Conservation (phyloP, 257 asterid genomes). For the Capsicum pubescens region DNA sequence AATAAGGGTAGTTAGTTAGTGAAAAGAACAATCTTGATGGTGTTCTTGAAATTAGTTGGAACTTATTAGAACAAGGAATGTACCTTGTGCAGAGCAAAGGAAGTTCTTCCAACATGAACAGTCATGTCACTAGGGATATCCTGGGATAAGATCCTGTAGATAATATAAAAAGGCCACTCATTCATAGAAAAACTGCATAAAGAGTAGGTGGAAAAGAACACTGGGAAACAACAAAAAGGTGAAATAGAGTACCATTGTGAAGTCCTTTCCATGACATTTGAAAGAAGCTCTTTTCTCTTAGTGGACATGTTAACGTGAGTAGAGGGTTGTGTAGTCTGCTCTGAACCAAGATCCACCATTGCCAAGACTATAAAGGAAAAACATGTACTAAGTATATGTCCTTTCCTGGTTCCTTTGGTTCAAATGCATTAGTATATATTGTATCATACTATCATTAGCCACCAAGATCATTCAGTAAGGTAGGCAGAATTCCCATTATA, state of each 20-base stretch:
- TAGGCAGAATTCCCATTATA: slow-evolving; percentile 35
- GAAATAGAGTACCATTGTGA: slow-evolving; percentile 67
- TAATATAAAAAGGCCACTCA: slow-evolving; percentile 24
- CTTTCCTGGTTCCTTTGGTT: slow-evolving; percentile 24
- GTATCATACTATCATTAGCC: background rate
- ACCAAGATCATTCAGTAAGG: slow-evolving; percentile 24
- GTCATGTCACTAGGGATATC: slow-evolving; percentile 82
- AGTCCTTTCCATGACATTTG: slow-evolving; percentile 81
- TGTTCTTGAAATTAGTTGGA: background rate
- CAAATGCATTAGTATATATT: background rate
- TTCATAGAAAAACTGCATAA: background rate
- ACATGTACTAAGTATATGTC: background rate
- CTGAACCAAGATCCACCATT: slow-evolving; percentile 43
- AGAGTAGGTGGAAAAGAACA: background rate
- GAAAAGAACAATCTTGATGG: slow-evolving; percentile 20
- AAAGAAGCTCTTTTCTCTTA: slow-evolving; percentile 71
- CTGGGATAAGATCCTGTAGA: slow-evolving; percentile 81
- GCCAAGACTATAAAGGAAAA: background rate
- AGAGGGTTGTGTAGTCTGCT: slow-evolving; percentile 30
- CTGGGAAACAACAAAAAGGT: background rate
- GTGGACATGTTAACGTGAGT: slow-evolving; percentile 43
- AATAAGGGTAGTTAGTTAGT: background rate
- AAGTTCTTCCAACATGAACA: slow-evolving; percentile 63
- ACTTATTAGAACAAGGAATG: background rate
- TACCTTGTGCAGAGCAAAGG: slow-evolving; percentile 89